These are phyloP conservation scores for Pyrus betulifolia DNA, from an alignment of 306 rosid genomes.

Conservation along the genomic window DNA sequence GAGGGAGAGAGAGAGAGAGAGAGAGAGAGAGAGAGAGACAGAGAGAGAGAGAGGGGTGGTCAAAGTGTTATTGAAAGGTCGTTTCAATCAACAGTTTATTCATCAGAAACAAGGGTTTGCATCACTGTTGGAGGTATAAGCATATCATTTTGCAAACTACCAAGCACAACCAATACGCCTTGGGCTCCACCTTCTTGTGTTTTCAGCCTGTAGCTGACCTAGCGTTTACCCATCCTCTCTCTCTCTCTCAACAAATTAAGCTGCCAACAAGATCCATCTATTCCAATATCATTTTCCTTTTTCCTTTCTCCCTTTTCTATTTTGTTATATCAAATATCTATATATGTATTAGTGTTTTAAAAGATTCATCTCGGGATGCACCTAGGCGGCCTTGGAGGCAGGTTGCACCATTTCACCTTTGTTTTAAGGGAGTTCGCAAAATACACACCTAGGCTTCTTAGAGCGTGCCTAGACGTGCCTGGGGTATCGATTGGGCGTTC, in stretches of 20 bases:
- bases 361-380: accelerated
- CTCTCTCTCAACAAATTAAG: conserved; percentile 20
- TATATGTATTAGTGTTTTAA: no score
- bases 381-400: no score
- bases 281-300: conserved; percentile 12
- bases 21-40: background rate
- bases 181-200: conserved; percentile 41
- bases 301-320: conserved; percentile 9
- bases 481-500: no score
- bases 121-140: conserved; percentile 23
- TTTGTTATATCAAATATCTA: background rate
- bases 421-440: no score
- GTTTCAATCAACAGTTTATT: conserved; percentile 50
- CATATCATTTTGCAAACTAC: conserved; percentile 1
- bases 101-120: conserved; percentile 26
- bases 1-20: background rate
- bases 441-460: no score
- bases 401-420: no score
- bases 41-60: conserved; percentile 12
- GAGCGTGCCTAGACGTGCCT: no score
- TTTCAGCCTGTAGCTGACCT: conserved; percentile 24
- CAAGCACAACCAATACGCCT: conserved; percentile 26
- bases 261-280: conserved; percentile 48
- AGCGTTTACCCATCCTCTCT: conserved; percentile 2
- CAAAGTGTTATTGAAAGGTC: conserved; percentile 55